A percentile compares a stretch with the other conserved stretches of the same genome.
phyloP scores from a whole-genome alignment of 2,329 filamentous ascomycete genomes.

The Talaromyces rugulosus region DNA sequence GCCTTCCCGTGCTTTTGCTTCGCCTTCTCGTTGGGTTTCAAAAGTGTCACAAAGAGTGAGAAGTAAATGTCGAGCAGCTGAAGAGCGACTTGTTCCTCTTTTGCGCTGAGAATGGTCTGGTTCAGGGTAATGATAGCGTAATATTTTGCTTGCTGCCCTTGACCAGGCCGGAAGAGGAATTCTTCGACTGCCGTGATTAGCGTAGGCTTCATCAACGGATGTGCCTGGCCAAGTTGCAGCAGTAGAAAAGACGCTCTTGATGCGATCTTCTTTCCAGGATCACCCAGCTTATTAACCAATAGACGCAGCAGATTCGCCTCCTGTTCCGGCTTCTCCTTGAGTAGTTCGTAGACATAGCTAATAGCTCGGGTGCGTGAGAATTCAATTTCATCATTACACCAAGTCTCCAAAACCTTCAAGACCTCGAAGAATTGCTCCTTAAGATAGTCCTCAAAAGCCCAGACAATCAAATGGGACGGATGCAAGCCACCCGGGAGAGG shows the following conservation, averaged over 20 bases:
- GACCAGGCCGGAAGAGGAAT: conserved; percentile 78
- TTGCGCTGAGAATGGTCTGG: conserved; percentile 85
- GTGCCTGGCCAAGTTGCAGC: conserved; percentile 81
- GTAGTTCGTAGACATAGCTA: conserved; percentile 83
- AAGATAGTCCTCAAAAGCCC: conserved; percentile 93
- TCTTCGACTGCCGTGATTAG: conserved; percentile 86
- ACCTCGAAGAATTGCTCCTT: conserved; percentile 93
- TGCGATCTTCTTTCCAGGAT: conserved; percentile 91
- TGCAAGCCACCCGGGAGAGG: conserved; percentile 69
- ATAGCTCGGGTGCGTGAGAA: conserved; percentile 84
- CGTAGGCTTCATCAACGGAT: conserved; percentile 89
- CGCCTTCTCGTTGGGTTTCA: conserved; percentile 54
- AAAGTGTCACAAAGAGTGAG: conserved; percentile 73
- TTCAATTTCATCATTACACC: conserved; percentile 93
- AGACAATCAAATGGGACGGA: conserved; percentile 73
- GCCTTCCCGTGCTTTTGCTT: conserved; percentile 43
- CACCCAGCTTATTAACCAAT: conserved; percentile 93
- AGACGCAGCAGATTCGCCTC: conserved; percentile 89
- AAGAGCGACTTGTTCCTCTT: conserved; percentile 75
- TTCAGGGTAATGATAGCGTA: conserved; percentile 96
- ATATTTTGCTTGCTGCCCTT: conserved; percentile 85
- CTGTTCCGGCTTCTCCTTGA: conserved; percentile 96
- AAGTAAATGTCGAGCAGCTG: conserved; percentile 89
- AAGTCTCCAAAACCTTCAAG: conserved; percentile 82
- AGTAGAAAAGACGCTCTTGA: conserved; percentile 89